These are phyloP conservation scores for Globisporangium irregulare DNA, from an alignment of 352 stramenopile genomes.

Conservation along the genomic window DNA sequence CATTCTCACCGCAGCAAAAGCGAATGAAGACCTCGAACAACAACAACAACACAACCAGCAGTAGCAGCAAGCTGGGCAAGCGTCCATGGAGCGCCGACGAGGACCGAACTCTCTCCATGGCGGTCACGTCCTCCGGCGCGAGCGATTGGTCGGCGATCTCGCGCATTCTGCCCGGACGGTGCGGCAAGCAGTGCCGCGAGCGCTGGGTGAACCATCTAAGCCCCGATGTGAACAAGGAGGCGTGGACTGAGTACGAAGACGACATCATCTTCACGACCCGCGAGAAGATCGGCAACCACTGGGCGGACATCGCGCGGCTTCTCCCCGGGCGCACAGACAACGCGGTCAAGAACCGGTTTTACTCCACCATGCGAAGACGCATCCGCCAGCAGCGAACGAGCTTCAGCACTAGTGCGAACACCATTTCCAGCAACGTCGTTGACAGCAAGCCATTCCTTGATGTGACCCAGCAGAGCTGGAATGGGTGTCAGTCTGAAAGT, in stretches of 20 bases:
- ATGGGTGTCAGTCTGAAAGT: neutral
- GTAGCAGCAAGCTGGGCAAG: slow-evolving; percentile 55
- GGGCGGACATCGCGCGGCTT: slow-evolving; percentile 95
- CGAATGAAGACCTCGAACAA: slow-evolving; percentile 34
- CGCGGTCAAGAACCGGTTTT: slow-evolving; percentile 96
- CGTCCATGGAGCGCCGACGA: slow-evolving; percentile 61
- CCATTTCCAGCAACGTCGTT: neutral
- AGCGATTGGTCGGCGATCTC: slow-evolving; percentile 94
- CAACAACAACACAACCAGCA: neutral
- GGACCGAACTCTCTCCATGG: slow-evolving; percentile 50
- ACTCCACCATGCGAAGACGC: slow-evolving; percentile 74
- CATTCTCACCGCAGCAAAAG: slow-evolving; percentile 59
- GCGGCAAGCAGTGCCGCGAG: slow-evolving; percentile 96
- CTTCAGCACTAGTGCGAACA: neutral
- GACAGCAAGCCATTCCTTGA: neutral
- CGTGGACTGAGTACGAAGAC: slow-evolving; percentile 93
- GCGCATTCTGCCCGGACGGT: slow-evolving; percentile 87
- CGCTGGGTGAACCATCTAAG: slow-evolving; percentile 97
- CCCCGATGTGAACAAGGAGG: slow-evolving; percentile 92
- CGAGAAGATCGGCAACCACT: slow-evolving; percentile 93
- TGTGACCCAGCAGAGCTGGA: neutral
- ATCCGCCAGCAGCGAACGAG: slow-evolving; percentile 45
- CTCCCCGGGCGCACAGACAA: slow-evolving; percentile 95
- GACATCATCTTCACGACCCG: slow-evolving; percentile 76
- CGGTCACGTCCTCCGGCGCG: slow-evolving; percentile 50